Conservation (phyloP, 768 basidiomycete species). For the Lactarius pseudohatsudake region DNA sequence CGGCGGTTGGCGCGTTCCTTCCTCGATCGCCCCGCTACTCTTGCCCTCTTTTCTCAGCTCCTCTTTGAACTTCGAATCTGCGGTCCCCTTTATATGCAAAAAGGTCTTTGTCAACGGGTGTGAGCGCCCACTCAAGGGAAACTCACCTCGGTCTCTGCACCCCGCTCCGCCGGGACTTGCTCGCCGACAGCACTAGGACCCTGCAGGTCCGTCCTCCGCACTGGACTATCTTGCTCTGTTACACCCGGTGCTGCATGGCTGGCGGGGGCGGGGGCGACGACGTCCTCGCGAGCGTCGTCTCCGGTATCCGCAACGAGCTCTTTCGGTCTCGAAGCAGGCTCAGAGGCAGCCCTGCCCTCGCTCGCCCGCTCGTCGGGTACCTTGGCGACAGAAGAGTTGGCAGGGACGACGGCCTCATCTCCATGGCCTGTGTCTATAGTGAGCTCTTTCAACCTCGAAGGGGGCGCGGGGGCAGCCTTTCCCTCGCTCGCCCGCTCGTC, state of each 20-base stretch:
- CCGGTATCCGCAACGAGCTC: neutral
- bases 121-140: neutral
- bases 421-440: neutral
- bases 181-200: neutral
- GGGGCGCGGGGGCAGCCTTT: neutral
- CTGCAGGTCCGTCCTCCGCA: neutral
- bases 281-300: neutral
- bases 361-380: slow-evolving; percentile 44
- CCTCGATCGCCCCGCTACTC: neutral
- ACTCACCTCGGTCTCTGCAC: slow-evolving; percentile 8
- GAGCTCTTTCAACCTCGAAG: neutral
- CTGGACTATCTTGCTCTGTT: neutral
- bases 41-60: slow-evolving; percentile 1
- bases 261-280: neutral
- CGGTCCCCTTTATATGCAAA: neutral
- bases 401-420: slow-evolving; percentile 29
- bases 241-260: neutral
- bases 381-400: slow-evolving; percentile 42
- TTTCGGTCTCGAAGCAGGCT: neutral
- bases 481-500: slow-evolving; percentile 40
- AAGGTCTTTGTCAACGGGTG: neutral
- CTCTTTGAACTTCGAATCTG: slow-evolving; percentile 15
- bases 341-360: neutral
- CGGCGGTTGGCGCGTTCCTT: neutral
- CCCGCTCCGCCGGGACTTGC: neutral